These are phyloP conservation scores for Globisporangium middletonii DNA, from an alignment of 352 stramenopile genomes.

Conservation along the genomic window DNA sequence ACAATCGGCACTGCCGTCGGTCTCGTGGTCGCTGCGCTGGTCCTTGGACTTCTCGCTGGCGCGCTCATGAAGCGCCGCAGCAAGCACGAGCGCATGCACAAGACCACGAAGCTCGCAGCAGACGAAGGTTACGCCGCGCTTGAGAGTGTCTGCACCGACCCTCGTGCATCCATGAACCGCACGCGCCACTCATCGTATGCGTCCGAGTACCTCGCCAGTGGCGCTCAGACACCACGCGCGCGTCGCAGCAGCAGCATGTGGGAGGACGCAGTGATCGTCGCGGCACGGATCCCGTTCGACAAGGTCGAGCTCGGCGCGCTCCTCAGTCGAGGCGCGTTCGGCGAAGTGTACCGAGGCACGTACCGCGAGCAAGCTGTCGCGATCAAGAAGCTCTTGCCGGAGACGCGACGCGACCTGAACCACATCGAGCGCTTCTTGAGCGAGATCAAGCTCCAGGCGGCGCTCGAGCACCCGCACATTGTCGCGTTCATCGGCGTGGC, in stretches of 20 bases:
- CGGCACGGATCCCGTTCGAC: constrained; percentile 31
- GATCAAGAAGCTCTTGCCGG: constrained; percentile 32
- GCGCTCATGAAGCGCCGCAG: constrained; percentile 7
- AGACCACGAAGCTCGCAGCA: not conserved
- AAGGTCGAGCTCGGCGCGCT: constrained; percentile 26
- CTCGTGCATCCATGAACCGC: constrained; percentile 1
- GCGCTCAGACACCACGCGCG: not conserved
- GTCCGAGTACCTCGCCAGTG: not conserved
- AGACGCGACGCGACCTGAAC: constrained; percentile 32
- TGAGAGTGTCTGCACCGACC: constrained; percentile 1
- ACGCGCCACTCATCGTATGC: constrained; percentile 8
- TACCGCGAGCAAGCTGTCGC: constrained; percentile 31
- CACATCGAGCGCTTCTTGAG: constrained; percentile 34
- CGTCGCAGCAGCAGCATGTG: constrained; percentile 18
- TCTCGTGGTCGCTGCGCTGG: constrained; percentile 7
- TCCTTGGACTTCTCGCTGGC: constrained; percentile 8
- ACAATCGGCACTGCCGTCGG: constrained; percentile 7
- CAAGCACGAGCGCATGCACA: constrained; percentile 1
- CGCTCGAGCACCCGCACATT: constrained; percentile 44
- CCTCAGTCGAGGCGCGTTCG: constrained; percentile 26
- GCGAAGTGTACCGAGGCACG: constrained; percentile 28
- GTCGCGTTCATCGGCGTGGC: constrained; percentile 49
- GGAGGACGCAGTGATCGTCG: constrained; percentile 31
- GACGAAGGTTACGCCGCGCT: constrained; percentile 8
- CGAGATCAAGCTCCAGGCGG: constrained; percentile 35